phyloP scores from a whole-genome alignment of 2,329 filamentous ascomycete genomes.

The Monilinia fructigena region DNA sequence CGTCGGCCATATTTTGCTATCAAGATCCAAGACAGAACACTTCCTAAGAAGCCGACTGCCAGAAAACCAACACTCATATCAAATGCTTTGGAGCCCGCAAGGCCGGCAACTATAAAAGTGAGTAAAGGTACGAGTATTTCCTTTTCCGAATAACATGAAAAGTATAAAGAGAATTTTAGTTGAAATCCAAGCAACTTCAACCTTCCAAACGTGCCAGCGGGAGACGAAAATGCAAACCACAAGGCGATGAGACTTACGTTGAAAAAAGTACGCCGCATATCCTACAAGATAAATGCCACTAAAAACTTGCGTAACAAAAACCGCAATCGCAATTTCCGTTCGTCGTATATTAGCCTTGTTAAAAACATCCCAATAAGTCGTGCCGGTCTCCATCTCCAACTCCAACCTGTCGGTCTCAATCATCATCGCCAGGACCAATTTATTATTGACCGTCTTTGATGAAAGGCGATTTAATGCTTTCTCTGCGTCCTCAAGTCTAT shows the following conservation, averaged over 20 bases:
- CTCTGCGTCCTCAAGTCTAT: constrained; percentile 45
- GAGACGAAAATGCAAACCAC: neutral
- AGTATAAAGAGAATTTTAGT: neutral
- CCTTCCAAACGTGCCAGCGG: neutral
- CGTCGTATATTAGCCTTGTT: constrained; percentile 51
- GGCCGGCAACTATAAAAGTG: constrained; percentile 52
- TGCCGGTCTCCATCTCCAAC: constrained; percentile 45
- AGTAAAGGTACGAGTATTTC: neutral
- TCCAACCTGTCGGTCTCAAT: constrained; percentile 56
- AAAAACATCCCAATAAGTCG: constrained; percentile 53
- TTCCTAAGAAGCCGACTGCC: constrained; percentile 58
- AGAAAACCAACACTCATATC: constrained; percentile 62
- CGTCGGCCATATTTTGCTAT: constrained; percentile 62
- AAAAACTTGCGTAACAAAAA: constrained; percentile 60
- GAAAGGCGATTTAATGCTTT: constrained; percentile 32
- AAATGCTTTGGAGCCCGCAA: constrained; percentile 54
- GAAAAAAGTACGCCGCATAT: constrained; percentile 61
- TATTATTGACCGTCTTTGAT: constrained; percentile 40
- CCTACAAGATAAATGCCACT: constrained; percentile 63
- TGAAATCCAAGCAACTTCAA: neutral
- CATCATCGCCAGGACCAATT: constrained; percentile 52
- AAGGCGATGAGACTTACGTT: constrained; percentile 28
- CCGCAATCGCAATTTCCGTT: constrained; percentile 53
- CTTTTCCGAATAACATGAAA: neutral
- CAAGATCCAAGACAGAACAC: constrained; percentile 65